Evolutionary conservation across 805 yeast genomes (phyloP).

Genomic region (Myxozyma udenii): DNA sequence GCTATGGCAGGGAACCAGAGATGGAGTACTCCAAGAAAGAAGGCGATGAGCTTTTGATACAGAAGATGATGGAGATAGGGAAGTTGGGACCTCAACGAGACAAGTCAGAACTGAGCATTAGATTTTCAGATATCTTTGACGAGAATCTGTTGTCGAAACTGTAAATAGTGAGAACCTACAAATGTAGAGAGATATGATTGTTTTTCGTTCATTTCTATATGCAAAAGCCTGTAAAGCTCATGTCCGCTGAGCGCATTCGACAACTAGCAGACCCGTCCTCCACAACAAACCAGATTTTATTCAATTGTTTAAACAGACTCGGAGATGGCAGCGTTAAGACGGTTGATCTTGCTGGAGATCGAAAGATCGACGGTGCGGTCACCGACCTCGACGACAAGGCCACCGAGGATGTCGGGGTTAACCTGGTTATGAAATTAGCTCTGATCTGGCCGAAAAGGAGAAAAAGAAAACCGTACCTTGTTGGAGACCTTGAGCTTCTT

Average conservation of each 20-base stretch:
- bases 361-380: conserved; percentile 96
- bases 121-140: conserved; percentile 14
- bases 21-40: conserved; percentile 32
- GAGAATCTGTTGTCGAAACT: conserved; percentile 4
- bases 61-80: conserved; percentile 16
- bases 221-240: no score
- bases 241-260: no score
- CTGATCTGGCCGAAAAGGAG: background rate
- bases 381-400: conserved; percentile 91
- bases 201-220: background rate
- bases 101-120: conserved; percentile 20
- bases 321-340: conserved; percentile 80
- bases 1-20: conserved; percentile 37
- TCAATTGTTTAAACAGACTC: conserved; percentile 65
- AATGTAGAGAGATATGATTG: background rate
- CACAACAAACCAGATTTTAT: no score
- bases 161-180: background rate
- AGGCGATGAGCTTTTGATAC: conserved; percentile 29
- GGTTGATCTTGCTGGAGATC: conserved; percentile 76
- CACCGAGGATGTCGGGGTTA: conserved; percentile 90
- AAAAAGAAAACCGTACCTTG: conserved; percentile 36
- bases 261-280: no score
- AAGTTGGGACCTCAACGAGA: conserved; percentile 23
- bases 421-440: conserved; percentile 34
- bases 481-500: conserved; percentile 82